Percentiles rank a stretch among this genome's conserved stretches.
Evolutionary conservation across 2,329 filamentous ascomycete genomes (phyloP).

Genomic region (Aspergillus sp.): DNA sequence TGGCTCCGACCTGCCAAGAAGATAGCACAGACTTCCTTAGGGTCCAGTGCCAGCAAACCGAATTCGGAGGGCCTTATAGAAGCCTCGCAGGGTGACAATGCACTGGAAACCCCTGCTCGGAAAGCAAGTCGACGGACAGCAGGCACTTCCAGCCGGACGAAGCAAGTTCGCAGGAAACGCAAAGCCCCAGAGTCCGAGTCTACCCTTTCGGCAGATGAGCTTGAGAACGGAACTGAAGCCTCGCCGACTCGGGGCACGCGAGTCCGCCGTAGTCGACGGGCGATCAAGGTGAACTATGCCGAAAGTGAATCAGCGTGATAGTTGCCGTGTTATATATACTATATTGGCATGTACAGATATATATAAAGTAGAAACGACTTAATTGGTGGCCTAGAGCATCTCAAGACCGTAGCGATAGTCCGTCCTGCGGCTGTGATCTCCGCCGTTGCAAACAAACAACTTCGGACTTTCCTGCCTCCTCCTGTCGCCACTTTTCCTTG

Average conservation of each 20-base stretch:
- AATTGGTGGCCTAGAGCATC: no score
- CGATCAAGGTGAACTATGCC: conserved; percentile 26
- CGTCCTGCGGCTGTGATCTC: no score
- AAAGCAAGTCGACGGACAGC: conserved; percentile 6
- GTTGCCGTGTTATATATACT: no score
- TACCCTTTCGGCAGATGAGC: conserved; percentile 16
- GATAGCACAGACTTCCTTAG: no score
- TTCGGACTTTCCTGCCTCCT: no score
- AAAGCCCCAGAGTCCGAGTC: conserved; percentile 19
- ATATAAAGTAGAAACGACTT: no score
- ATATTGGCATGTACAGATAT: no score
- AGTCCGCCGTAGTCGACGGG: conserved; percentile 21
- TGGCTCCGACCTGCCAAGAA: conserved; percentile 73
- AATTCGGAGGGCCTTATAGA: no score
- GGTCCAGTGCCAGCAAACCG: no score
- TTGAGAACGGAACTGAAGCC: conserved; percentile 5
- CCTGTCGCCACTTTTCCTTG: no score
- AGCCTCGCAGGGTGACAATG: conserved; percentile 3
- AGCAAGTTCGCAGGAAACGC: conserved; percentile 18
- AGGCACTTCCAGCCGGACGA: conserved; percentile 9
- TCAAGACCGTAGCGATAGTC: no score
- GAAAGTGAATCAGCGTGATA: conserved; percentile 19
- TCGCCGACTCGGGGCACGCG: conserved; percentile 3
- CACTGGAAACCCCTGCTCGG: conserved; percentile 11
- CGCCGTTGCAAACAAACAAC: no score